Evolutionary conservation across 257 asterid species (phyloP).

Genomic region (Paraleonurus japonicus): DNA sequence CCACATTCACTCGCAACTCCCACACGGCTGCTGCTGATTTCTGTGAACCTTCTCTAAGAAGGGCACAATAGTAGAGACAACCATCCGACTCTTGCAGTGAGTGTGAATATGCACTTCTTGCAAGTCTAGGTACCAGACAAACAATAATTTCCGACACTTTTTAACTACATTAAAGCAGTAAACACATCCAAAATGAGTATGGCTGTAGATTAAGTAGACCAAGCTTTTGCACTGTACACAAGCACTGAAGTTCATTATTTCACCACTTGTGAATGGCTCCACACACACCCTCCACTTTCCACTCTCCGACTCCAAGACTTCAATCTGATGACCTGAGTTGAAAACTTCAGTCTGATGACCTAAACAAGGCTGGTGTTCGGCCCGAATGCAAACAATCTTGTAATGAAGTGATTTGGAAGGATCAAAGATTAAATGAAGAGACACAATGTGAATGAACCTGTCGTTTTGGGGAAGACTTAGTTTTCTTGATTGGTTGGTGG

Average conservation of each 20-base stretch:
- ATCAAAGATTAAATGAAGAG: background rate
- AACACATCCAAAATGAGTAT: background rate
- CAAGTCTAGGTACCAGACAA: background rate
- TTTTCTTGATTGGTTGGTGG: background rate
- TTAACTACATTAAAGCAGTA: background rate
- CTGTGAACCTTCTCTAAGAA: background rate
- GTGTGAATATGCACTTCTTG: background rate
- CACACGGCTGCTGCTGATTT: background rate
- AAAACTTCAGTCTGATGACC: no score
- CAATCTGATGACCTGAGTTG: no score
- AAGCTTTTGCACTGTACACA: background rate
- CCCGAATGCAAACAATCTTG: constrained; percentile 2
- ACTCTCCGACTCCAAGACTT: background rate
- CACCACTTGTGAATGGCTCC: background rate
- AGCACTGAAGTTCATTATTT: no score
- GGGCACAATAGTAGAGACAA: background rate
- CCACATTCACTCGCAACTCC: background rate
- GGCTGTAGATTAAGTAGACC: background rate
- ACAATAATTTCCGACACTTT: background rate
- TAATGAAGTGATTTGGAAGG: background rate
- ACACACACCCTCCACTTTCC: background rate
- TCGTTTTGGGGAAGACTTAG: background rate
- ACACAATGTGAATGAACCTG: background rate
- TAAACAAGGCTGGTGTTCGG: background rate
- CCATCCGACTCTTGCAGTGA: background rate